phyloP scores from a whole-genome alignment of 352 stramenopile genomes.

The Thalassiosira livingstoniorum region DNA sequence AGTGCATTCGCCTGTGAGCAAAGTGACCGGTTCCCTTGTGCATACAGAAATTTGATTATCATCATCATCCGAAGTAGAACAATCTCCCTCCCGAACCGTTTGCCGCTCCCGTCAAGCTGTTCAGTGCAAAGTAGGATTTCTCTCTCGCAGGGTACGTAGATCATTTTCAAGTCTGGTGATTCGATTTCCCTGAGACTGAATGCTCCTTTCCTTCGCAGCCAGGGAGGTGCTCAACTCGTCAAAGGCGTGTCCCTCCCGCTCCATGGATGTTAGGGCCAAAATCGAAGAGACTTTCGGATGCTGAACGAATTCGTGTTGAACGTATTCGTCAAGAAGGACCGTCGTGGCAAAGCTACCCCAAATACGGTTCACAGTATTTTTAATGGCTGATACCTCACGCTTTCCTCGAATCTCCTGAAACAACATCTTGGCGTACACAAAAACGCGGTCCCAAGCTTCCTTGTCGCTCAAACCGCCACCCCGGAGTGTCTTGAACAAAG shows the following conservation, averaged over 20 bases:
- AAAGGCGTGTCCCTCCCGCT: background rate
- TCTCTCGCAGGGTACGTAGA: constrained; percentile 2
- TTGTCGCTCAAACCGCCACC: background rate
- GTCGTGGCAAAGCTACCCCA: background rate
- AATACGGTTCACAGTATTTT: background rate
- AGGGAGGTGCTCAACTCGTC: background rate
- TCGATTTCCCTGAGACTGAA: background rate
- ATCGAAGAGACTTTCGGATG: constrained; percentile 1
- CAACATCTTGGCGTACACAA: background rate
- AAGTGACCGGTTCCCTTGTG: no score
- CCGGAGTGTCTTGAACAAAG: background rate
- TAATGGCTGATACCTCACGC: background rate
- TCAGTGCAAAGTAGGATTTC: constrained; percentile 5
- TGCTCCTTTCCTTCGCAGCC: background rate
- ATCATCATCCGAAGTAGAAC: background rate
- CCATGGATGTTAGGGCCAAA: constrained; percentile 11
- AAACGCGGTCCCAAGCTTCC: background rate
- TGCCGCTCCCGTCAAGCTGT: background rate
- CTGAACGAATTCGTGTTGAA: background rate
- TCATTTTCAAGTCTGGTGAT: constrained; percentile 8
- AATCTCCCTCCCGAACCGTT: background rate
- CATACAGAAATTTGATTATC: no score
- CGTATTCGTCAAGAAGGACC: background rate
- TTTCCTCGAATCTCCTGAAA: background rate
- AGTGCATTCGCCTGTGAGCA: no score